A percentile compares a stretch with the other conserved stretches of the same genome.
These are phyloP conservation scores for Aristolochia fimbriata DNA, from an alignment of 164 flowering plant genomes.

Conservation along the genomic window DNA sequence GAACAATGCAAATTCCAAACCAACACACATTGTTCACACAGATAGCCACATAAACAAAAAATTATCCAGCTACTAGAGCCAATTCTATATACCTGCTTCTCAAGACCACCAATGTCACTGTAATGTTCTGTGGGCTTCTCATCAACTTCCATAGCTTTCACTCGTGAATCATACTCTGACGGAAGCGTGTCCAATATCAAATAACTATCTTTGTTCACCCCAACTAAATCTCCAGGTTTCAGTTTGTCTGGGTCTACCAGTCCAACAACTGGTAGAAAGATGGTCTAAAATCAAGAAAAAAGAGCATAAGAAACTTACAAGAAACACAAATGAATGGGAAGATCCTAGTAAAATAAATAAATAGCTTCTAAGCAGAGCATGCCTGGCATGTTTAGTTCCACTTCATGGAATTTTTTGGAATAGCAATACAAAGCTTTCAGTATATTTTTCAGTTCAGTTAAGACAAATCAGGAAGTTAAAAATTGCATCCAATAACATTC, in stretches of 20 bases:
- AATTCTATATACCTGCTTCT: slow-evolving; percentile 54
- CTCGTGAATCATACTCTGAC: slow-evolving; percentile 93
- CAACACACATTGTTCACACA: too few species aligned
- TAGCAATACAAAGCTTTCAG: too few species aligned
- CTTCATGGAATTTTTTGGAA: too few species aligned
- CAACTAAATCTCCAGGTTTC: slow-evolving; percentile 95
- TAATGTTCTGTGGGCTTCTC: slow-evolving; percentile 99
- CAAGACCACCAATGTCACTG: slow-evolving; percentile 92
- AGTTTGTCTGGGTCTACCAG: slow-evolving; percentile 88
- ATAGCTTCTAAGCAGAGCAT: not conserved
- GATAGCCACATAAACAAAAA: too few species aligned
- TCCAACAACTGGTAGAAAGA: slow-evolving; percentile 91
- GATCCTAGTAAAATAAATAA: not conserved
- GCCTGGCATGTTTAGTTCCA: too few species aligned
- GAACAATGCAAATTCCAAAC: too few species aligned
- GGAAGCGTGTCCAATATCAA: slow-evolving; percentile 90
- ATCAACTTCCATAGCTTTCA: slow-evolving; percentile 99
- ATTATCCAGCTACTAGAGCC: too few species aligned
- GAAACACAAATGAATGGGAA: not conserved
- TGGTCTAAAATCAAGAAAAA: slow-evolving; percentile 49
- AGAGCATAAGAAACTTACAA: not conserved
- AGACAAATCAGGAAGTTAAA: too few species aligned
- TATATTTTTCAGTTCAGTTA: too few species aligned
- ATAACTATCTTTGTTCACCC: slow-evolving; percentile 95
- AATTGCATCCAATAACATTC: too few species aligned